phyloP scores from a whole-genome alignment of 148 eudicot genomes.

The Vaccinium myrtillus region DNA sequence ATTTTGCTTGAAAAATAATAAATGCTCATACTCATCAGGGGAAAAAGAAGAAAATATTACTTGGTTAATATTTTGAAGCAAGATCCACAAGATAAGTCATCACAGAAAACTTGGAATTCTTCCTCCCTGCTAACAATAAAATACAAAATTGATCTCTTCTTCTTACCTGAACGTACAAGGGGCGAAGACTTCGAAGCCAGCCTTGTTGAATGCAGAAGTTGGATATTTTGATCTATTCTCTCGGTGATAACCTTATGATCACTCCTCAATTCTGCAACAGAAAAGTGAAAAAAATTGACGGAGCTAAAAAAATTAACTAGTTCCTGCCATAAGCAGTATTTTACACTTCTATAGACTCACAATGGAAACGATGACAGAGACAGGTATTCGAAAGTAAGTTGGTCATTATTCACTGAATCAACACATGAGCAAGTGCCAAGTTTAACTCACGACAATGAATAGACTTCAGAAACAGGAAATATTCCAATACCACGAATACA shows the following conservation, averaged over 20 bases:
- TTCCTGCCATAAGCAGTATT: not conserved
- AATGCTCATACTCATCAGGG: not conserved
- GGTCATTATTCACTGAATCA: not conserved
- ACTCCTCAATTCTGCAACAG: conserved; percentile 54
- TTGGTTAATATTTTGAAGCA: not conserved
- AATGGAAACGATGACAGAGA: not conserved
- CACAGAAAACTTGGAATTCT: not conserved
- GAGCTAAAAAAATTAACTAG: not conserved
- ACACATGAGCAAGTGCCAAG: not conserved
- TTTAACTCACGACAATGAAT: not conserved
- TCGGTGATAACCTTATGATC: conserved; percentile 61
- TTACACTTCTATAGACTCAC: not conserved
- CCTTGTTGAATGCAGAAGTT: conserved; percentile 62
- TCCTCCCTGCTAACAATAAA: not conserved
- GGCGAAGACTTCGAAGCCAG: conserved; percentile 33
- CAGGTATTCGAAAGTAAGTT: not conserved
- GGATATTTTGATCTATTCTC: conserved; percentile 61
- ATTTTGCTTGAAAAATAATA: not conserved
- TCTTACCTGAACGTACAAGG: conserved; percentile 44
- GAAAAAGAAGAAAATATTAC: not conserved
- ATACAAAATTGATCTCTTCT: not conserved
- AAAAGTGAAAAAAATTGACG: not conserved
- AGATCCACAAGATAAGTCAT: not conserved
- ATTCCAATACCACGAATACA: not conserved
- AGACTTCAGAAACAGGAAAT: not conserved